phyloP scores from a whole-genome alignment of 257 asterid species.

The Rauvolfia tetraphylla region DNA sequence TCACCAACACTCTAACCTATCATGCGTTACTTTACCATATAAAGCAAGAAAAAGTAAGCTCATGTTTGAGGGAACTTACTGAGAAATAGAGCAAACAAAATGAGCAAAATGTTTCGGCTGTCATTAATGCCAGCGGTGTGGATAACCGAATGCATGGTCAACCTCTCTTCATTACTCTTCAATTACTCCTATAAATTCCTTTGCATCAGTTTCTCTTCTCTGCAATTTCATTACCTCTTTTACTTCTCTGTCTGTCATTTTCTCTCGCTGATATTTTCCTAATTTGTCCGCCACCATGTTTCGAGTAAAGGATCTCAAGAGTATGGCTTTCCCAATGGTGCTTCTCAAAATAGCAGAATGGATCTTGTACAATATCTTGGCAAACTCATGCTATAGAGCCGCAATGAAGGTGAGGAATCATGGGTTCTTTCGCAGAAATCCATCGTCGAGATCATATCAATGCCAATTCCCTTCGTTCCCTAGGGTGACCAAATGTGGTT shows the following conservation, averaged over 20 bases:
- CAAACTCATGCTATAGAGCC: slow-evolving; percentile 60
- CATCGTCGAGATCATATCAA: not conserved
- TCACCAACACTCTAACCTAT: slow-evolving; percentile 6
- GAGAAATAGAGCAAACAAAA: not conserved
- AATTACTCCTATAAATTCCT: slow-evolving; percentile 52
- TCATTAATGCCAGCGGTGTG: slow-evolving; percentile 56
- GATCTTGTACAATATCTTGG: slow-evolving; percentile 58
- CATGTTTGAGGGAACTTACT: not conserved
- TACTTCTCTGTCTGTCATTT: not conserved
- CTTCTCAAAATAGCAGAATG: slow-evolving; percentile 48
- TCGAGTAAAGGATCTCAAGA: not conserved
- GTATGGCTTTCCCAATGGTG: slow-evolving; percentile 57
- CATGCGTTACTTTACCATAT: no score
- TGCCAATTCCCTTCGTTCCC: slow-evolving; percentile 33
- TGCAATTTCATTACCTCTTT: slow-evolving; percentile 10
- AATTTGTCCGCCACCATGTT: not conserved
- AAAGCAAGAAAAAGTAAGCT: not conserved
- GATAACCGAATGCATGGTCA: slow-evolving; percentile 60
- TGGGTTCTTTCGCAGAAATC: slow-evolving; percentile 13
- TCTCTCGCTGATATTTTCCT: not conserved
- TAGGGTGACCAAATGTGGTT: slow-evolving; percentile 34
- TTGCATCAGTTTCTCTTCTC: slow-evolving; percentile 26
- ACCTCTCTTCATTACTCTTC: slow-evolving; percentile 33
- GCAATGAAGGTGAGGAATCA: slow-evolving; percentile 54
- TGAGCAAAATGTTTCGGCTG: slow-evolving; percentile 1